Conservation (phyloP, 2,329 filamentous ascomycete species). For the Hymenoscyphus repandus region DNA sequence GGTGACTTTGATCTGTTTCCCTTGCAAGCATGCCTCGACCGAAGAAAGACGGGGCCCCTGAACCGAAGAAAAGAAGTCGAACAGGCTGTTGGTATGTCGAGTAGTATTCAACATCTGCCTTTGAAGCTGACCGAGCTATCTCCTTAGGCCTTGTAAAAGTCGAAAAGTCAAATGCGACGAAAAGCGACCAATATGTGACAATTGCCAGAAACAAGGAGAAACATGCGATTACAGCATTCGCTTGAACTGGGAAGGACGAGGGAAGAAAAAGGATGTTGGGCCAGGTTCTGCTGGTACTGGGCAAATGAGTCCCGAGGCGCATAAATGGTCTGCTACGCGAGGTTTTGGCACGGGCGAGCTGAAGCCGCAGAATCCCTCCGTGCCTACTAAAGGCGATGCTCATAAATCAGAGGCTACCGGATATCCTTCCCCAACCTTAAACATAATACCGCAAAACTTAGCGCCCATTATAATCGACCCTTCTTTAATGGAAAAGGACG, state of each 20-base stretch:
- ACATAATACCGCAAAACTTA: too few relatives aligned
- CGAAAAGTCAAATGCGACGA: constrained; percentile 80
- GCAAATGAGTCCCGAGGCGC: constrained; percentile 15
- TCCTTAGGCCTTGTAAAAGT: constrained; percentile 67
- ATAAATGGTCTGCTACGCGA: constrained; percentile 11
- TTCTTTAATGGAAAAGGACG: too few relatives aligned
- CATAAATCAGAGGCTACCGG: too few relatives aligned
- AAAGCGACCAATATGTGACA: constrained; percentile 66
- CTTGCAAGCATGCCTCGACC: constrained; percentile 53
- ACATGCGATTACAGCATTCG: constrained; percentile 76
- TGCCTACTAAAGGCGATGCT: too few relatives aligned
- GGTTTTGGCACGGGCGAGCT: background rate
- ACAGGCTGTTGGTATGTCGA: constrained; percentile 60
- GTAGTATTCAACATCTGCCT: background rate
- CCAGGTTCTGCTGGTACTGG: background rate
- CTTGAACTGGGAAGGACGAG: constrained; percentile 73
- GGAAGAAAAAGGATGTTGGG: constrained; percentile 49
- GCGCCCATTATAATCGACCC: too few relatives aligned
- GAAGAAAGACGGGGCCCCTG: constrained; percentile 56
- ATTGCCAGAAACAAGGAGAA: constrained; percentile 68
- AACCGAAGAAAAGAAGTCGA: constrained; percentile 62
- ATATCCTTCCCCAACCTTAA: too few relatives aligned
- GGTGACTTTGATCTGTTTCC: background rate
- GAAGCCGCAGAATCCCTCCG: too few relatives aligned
- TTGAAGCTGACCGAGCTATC: background rate